A percentile compares a stretch with the other conserved stretches of the same genome.
phyloP scores from a whole-genome alignment of 441 rosid genomes.

The Sinapis alba region DNA sequence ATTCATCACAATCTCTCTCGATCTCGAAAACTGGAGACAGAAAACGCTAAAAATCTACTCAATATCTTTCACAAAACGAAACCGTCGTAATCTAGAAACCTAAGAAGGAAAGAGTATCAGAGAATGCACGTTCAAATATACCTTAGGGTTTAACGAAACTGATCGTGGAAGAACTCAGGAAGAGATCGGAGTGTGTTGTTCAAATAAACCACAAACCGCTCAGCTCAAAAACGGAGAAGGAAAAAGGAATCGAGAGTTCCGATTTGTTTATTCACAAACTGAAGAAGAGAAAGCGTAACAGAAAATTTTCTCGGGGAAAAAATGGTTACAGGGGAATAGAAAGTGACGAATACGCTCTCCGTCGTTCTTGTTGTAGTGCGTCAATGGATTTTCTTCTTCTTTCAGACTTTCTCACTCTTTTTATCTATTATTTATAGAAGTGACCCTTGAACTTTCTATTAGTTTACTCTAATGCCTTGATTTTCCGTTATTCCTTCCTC shows the following conservation, averaged over 20 bases:
- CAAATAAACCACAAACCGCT: slow-evolving; percentile 41
- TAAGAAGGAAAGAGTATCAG: not conserved
- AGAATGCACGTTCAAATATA: slow-evolving; percentile 2
- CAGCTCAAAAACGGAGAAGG: slow-evolving; percentile 15
- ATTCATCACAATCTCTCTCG: slow-evolving; percentile 50
- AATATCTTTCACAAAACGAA: slow-evolving; percentile 15
- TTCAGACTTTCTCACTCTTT: slow-evolving; percentile 5
- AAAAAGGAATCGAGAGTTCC: slow-evolving; percentile 19
- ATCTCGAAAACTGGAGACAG: slow-evolving; percentile 20
- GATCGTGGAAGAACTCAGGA: slow-evolving; percentile 23
- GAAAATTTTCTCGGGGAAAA: not conserved
- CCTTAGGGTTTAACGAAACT: slow-evolving; percentile 25
- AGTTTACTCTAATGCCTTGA: not conserved
- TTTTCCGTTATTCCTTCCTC: not conserved
- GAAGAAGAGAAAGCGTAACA: slow-evolving; percentile 3
- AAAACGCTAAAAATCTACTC: slow-evolving; percentile 43
- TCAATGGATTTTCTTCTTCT: slow-evolving; percentile 34
- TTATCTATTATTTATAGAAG: slow-evolving; percentile 1
- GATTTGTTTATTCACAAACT: not conserved
- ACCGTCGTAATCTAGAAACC: slow-evolving; percentile 13
- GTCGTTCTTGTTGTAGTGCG: slow-evolving; percentile 36
- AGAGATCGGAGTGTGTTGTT: slow-evolving; percentile 26
- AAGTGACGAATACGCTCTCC: slow-evolving; percentile 19
- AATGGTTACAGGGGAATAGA: not conserved
- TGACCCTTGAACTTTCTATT: not conserved